These are phyloP conservation scores for Naganishia vaughanmartiniae DNA, from an alignment of 768 basidiomycete species.

Conservation along the genomic window DNA sequence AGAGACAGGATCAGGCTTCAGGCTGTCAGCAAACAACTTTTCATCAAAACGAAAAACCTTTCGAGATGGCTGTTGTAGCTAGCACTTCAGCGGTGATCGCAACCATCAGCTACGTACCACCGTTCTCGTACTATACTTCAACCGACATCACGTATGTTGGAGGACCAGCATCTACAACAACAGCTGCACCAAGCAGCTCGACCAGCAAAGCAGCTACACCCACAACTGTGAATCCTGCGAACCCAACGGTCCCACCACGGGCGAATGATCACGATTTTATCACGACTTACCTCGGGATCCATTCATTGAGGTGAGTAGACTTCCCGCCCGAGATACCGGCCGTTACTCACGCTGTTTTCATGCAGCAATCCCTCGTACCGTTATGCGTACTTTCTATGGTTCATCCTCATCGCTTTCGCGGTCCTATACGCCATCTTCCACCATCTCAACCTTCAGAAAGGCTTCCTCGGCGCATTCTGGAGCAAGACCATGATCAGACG, in stretches of 20 bases:
- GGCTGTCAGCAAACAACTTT: background rate
- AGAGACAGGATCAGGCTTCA: no score
- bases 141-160: constrained; percentile 29
- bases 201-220: constrained; percentile 21
- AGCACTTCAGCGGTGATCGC: constrained; percentile 40
- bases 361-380: constrained; percentile 48
- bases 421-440: constrained; percentile 46
- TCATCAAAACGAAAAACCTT: background rate
- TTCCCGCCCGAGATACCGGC: background rate
- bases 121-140: constrained; percentile 38
- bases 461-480: constrained; percentile 59
- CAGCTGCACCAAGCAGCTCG: background rate
- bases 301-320: constrained; percentile 48
- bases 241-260: constrained; percentile 44
- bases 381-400: constrained; percentile 50
- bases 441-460: constrained; percentile 44
- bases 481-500: constrained; percentile 62
- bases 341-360: background rate
- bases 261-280: constrained; percentile 47
- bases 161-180: constrained; percentile 36
- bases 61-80: constrained; percentile 43
- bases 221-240: constrained; percentile 35
- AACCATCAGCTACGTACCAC: constrained; percentile 40
- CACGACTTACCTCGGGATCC: constrained; percentile 45
- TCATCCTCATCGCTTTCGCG: constrained; percentile 41